phyloP scores from a whole-genome alignment of 768 basidiomycete genomes.

The Melanogaster broomeanus region DNA sequence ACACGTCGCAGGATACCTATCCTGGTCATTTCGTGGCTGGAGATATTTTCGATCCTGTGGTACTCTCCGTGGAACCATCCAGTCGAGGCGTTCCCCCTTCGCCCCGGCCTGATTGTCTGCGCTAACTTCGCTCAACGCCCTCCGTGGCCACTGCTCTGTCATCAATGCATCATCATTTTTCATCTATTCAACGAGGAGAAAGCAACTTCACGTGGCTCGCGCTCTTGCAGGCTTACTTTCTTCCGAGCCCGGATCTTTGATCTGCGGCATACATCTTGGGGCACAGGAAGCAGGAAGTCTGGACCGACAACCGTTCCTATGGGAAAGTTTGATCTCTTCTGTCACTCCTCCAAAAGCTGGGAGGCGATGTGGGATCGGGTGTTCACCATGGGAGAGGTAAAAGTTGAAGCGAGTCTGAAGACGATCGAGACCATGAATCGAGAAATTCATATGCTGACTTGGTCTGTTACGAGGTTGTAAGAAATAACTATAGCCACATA shows the following conservation, averaged over 20 bases:
- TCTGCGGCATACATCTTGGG: slow-evolving; percentile 45
- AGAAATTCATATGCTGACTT: background rate
- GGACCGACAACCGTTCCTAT: background rate
- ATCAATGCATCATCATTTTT: slow-evolving; percentile 52
- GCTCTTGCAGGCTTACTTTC: slow-evolving; percentile 44
- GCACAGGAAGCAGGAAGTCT: background rate
- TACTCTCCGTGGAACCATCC: slow-evolving; percentile 37
- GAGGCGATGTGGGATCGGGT: slow-evolving; percentile 34
- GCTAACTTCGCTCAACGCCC: slow-evolving; percentile 42
- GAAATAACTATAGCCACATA: no score
- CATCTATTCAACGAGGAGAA: slow-evolving; percentile 45
- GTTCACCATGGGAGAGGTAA: slow-evolving; percentile 34
- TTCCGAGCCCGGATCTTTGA: slow-evolving; percentile 43
- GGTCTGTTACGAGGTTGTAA: background rate
- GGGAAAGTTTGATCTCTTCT: slow-evolving; percentile 12
- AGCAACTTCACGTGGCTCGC: slow-evolving; percentile 43
- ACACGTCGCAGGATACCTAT: slow-evolving; percentile 48
- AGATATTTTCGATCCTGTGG: slow-evolving; percentile 47
- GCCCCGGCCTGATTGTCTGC: slow-evolving; percentile 24
- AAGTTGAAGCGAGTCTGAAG: slow-evolving; percentile 21
- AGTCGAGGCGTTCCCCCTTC: slow-evolving; percentile 15
- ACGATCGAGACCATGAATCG: background rate
- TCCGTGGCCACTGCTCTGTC: slow-evolving; percentile 46
- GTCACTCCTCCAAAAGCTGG: slow-evolving; percentile 35
- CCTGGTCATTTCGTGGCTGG: slow-evolving; percentile 56